Conservation (phyloP, 257 asterid species). For the Petunia axillaris region DNA sequence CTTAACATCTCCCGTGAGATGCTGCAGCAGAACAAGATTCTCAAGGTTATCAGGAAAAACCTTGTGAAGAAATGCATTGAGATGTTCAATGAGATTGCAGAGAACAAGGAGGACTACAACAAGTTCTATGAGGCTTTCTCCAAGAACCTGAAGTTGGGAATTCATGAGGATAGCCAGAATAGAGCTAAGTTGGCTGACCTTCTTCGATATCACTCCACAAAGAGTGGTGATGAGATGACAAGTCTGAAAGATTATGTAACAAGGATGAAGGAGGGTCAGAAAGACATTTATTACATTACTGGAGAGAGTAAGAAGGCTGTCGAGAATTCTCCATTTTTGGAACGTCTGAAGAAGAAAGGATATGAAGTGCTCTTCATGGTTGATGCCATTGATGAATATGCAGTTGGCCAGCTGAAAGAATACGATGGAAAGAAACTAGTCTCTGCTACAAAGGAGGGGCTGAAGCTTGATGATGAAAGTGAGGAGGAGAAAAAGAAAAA, state of each 20-base stretch:
- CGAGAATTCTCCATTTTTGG: not conserved
- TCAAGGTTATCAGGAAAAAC: constrained; percentile 23
- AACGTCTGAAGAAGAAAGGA: constrained; percentile 19
- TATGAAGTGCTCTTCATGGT: constrained; percentile 24
- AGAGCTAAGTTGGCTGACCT: constrained; percentile 24
- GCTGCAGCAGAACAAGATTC: constrained; percentile 24
- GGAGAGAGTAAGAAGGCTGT: constrained; percentile 26
- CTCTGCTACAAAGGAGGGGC: constrained; percentile 8
- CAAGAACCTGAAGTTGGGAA: constrained; percentile 21
- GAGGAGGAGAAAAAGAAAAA: constrained; percentile 18
- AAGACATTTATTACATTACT: constrained; percentile 26
- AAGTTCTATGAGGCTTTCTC: constrained; percentile 22
- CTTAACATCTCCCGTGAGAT: constrained; percentile 21
- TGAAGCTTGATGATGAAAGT: not conserved
- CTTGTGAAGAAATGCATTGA: constrained; percentile 29
- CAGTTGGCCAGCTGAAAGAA: constrained; percentile 13
- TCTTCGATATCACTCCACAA: constrained; percentile 25
- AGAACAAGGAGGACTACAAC: constrained; percentile 24
- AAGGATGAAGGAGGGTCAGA: constrained; percentile 25
- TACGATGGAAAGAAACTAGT: constrained; percentile 22
- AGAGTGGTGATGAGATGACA: constrained; percentile 28
- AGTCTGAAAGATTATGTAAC: constrained; percentile 19
- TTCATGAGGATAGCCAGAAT: constrained; percentile 23
- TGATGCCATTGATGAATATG: constrained; percentile 25
- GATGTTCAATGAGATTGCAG: constrained; percentile 28